Conservation (phyloP, 257 asterid species). For the Solanum chiquidenum region DNA sequence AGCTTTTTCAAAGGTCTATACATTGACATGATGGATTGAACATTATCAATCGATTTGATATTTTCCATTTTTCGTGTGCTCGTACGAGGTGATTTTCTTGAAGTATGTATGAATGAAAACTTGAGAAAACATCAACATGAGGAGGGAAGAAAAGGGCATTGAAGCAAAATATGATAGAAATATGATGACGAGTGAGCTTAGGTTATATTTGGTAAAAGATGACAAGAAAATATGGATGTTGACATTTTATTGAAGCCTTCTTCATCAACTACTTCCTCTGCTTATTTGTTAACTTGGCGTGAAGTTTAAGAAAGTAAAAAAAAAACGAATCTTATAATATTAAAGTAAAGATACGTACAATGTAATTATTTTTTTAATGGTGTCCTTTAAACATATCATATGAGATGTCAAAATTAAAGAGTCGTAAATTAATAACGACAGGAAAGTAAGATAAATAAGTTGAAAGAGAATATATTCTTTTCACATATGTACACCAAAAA, state of each 20-base stretch:
- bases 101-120: not conserved
- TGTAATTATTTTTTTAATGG: too few species aligned
- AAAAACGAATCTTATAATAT: too few species aligned
- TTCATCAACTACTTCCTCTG: not conserved
- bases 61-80: not conserved
- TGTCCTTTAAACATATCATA: too few species aligned
- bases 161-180: not conserved
- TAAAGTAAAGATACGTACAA: too few species aligned
- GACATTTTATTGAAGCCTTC: not conserved
- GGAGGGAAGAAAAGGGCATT: not conserved
- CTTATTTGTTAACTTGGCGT: too few species aligned
- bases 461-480: not conserved
- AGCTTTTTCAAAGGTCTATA: constrained; percentile 9
- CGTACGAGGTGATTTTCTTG: not conserved
- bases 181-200: not conserved
- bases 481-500: not conserved
- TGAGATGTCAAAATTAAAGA: not conserved
- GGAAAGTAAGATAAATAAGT: too few species aligned
- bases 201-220: not conserved
- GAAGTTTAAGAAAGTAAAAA: not conserved
- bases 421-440: too few species aligned
- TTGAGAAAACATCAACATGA: not conserved
- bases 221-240: not conserved
- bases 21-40: not conserved
- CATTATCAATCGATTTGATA: not conserved